Percentiles rank a stretch among this genome's conserved stretches.
Evolutionary conservation across 2,329 filamentous ascomycete genomes (phyloP).

Genomic region (Blastomyces parvus): DNA sequence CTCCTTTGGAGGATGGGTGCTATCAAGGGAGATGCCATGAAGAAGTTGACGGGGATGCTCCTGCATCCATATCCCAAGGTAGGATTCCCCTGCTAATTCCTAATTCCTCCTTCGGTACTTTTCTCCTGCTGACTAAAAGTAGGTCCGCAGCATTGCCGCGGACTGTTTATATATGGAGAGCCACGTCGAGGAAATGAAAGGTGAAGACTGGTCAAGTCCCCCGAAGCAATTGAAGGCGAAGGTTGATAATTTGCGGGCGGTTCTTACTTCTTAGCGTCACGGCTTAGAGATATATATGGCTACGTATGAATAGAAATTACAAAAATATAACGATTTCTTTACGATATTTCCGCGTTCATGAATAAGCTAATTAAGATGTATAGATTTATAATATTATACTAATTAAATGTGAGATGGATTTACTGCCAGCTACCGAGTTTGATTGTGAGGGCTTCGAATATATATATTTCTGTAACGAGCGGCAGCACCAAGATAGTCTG

Average conservation of each 20-base stretch:
- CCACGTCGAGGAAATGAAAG: constrained; percentile 22
- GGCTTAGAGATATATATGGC: neutral
- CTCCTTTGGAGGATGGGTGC: constrained; percentile 51
- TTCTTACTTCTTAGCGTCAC: neutral
- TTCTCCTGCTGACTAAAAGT: constrained; percentile 10
- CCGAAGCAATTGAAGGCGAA: constrained; percentile 28
- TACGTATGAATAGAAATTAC: neutral
- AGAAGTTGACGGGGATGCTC: constrained; percentile 63
- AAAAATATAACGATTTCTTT: neutral
- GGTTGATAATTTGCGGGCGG: constrained; percentile 20
- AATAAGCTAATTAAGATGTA: neutral
- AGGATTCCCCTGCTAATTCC: constrained; percentile 24
- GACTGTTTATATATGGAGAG: constrained; percentile 32
- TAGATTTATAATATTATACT: neutral
- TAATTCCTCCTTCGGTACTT: neutral
- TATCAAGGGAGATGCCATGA: constrained; percentile 48
- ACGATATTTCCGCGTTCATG: neutral
- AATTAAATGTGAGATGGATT: too few relatives aligned
- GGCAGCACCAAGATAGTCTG: too few relatives aligned
- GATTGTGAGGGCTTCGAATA: too few relatives aligned
- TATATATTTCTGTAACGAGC: too few relatives aligned
- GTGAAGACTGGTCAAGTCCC: constrained; percentile 29
- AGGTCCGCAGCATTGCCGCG: constrained; percentile 30
- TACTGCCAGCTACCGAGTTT: too few relatives aligned
- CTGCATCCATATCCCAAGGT: constrained; percentile 75